Conservation (phyloP, 495 filamentous ascomycete genomes). For the Podospora pseudocomata region DNA sequence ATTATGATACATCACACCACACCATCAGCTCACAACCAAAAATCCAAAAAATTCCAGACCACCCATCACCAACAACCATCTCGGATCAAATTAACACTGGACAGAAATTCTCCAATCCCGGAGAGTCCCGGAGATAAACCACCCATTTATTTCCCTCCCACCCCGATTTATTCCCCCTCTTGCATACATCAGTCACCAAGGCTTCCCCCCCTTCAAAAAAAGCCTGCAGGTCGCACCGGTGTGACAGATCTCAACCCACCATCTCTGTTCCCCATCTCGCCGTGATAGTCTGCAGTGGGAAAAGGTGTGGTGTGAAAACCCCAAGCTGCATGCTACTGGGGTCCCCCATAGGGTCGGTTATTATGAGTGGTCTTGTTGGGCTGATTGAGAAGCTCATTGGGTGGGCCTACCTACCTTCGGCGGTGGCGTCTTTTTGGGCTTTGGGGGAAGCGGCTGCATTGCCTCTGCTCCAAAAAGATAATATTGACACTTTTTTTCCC, state of each 20-base stretch:
- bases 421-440: neutral
- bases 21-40: neutral
- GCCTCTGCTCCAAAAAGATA: neutral
- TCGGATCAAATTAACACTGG: neutral
- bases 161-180: neutral
- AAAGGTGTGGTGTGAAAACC: neutral
- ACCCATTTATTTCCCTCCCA: neutral
- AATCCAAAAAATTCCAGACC: neutral
- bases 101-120: neutral
- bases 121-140: neutral
- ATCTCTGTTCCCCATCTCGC: neutral
- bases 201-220: neutral
- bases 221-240: neutral
- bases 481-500: neutral
- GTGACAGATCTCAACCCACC: neutral
- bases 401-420: neutral
- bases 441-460: neutral
- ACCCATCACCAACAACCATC: neutral
- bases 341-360: neutral
- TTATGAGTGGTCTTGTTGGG: neutral
- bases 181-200: neutral
- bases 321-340: neutral
- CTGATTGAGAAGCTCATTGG: neutral
- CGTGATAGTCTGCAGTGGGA: neutral
- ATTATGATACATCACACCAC: neutral